These are phyloP conservation scores for Raddia guianensis DNA, from an alignment of 176 grass and related monocot genomes.

Conservation along the genomic window DNA sequence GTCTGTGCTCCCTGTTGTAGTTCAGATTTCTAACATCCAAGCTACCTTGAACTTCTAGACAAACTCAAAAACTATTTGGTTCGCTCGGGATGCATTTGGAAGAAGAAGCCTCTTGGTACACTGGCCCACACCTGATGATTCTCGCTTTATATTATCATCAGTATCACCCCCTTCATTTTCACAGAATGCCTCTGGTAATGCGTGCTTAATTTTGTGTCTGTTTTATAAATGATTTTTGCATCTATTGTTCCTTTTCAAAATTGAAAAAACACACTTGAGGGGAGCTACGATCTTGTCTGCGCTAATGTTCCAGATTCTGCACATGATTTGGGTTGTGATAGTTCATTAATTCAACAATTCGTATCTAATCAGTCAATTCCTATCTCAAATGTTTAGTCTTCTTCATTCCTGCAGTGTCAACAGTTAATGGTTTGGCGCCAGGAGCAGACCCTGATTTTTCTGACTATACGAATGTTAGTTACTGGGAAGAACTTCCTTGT, in stretches of 20 bases:
- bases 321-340: neutral
- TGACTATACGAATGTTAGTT: constrained; percentile 34
- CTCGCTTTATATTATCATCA: constrained; percentile 79
- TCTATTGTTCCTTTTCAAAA: neutral
- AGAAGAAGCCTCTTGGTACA: constrained; percentile 90
- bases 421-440: constrained; percentile 36
- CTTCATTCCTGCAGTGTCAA: constrained; percentile 37
- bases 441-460: constrained; percentile 45
- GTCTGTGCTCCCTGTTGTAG: constrained; percentile 1
- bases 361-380: constrained; percentile 14
- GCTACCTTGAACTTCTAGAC: constrained; percentile 47
- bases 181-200: constrained; percentile 50
- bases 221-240: constrained; percentile 16
- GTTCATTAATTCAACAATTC: neutral
- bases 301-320: constrained; percentile 21
- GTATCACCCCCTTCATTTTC: constrained; percentile 56
- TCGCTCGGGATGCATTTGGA: constrained; percentile 86
- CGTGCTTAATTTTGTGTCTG: neutral
- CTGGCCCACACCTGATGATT: constrained; percentile 71
- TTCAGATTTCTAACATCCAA: constrained; percentile 27
- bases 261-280: neutral
- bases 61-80: constrained; percentile 70
- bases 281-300: neutral
- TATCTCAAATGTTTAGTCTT: constrained; percentile 33
- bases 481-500: constrained; percentile 92